Conservation (phyloP, 2,329 filamentous ascomycete genomes). For the Clarireedia paspali region DNA sequence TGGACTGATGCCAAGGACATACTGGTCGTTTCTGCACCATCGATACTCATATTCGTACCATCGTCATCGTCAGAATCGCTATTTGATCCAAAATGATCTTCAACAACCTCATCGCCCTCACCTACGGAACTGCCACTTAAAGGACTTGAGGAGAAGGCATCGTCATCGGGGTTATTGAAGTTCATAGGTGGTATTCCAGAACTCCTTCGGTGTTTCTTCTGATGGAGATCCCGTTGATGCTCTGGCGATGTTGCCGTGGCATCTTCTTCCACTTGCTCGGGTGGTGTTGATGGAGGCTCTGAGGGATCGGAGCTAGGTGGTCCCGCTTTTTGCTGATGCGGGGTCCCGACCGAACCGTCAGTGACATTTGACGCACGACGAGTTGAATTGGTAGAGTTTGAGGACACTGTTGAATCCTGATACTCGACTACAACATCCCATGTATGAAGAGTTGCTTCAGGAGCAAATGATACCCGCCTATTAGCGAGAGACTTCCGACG, state of each 20-base stretch:
- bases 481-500: constrained; percentile 89
- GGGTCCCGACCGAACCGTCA: constrained; percentile 17
- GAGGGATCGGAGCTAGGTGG: constrained; percentile 38
- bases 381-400: constrained; percentile 65
- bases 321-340: constrained; percentile 23
- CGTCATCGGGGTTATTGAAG: constrained; percentile 58
- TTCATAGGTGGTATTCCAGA: constrained; percentile 59
- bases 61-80: constrained; percentile 56
- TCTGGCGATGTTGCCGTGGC: constrained; percentile 52
- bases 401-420: constrained; percentile 76
- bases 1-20: constrained; percentile 57
- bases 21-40: constrained; percentile 58
- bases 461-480: constrained; percentile 90
- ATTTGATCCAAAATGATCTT: constrained; percentile 40
- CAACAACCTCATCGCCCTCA: constrained; percentile 34
- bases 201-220: constrained; percentile 53
- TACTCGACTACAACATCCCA: constrained; percentile 87
- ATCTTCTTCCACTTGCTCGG: constrained; percentile 54
- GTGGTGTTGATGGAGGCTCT: constrained; percentile 54
- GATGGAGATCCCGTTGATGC: constrained; percentile 56
- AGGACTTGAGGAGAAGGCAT: constrained; percentile 68
- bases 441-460: constrained; percentile 93
- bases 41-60: constrained; percentile 75
- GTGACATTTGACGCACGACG: constrained; percentile 58
- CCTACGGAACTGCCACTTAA: constrained; percentile 55